Conservation (phyloP, 352 stramenopile species). For the Phytophthora multivora region DNA sequence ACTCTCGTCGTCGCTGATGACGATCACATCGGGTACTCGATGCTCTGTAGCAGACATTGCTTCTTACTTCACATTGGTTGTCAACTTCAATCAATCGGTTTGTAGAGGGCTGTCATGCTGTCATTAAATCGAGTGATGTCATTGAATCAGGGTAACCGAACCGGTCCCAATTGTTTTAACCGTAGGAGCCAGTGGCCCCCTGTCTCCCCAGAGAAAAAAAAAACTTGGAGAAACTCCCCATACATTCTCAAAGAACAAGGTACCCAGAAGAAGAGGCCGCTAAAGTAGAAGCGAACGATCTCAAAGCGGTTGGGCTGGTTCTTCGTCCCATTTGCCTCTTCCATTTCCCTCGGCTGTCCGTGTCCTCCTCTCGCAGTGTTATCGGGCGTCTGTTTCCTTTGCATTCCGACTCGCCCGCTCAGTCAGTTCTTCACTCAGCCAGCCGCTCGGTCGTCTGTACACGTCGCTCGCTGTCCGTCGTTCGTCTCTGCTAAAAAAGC, state of each 20-base stretch:
- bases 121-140: no score
- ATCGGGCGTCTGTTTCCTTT: conserved; percentile 25
- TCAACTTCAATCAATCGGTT: conserved; percentile 21
- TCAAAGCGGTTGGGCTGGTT: conserved; percentile 6
- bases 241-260: conserved; percentile 34
- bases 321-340: conserved; percentile 1
- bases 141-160: conserved; percentile 27
- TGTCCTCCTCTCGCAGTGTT: background rate
- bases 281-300: conserved; percentile 17
- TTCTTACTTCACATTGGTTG: background rate
- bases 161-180: conserved; percentile 24
- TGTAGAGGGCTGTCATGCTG: no score
- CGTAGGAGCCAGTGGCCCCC: conserved; percentile 33
- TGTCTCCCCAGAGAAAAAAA: conserved; percentile 7
- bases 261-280: conserved; percentile 4
- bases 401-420: conserved; percentile 27
- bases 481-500: conserved; percentile 9
- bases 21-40: conserved; percentile 22
- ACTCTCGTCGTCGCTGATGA: conserved; percentile 15
- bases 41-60: no score
- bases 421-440: conserved; percentile 9
- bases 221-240: conserved; percentile 23
- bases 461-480: conserved; percentile 21
- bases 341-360: conserved; percentile 1
- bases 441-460: conserved; percentile 11